Conservation (phyloP, 257 asterid genomes). For the Solanum neorickii region DNA sequence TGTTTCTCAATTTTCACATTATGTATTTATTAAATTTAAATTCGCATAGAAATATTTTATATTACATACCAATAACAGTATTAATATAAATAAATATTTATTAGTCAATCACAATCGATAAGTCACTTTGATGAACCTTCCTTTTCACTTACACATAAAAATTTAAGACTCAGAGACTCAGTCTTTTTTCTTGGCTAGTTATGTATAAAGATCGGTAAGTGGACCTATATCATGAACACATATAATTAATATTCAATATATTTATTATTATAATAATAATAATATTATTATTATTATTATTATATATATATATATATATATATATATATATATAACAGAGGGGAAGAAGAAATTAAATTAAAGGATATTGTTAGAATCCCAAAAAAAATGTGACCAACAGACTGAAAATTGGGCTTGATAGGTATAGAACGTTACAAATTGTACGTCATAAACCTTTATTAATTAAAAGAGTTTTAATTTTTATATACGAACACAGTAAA, state of each 20-base stretch:
- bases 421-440: background rate
- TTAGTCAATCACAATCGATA: background rate
- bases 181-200: background rate
- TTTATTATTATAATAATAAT: too few species aligned
- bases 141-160: background rate
- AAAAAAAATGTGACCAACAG: background rate
- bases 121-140: background rate
- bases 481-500: background rate
- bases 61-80: fast-evolving
- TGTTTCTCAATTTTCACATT: background rate
- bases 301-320: too few species aligned
- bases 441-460: background rate
- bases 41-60: background rate
- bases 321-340: background rate
- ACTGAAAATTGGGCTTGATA: background rate
- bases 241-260: background rate
- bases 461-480: background rate
- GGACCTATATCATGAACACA: background rate
- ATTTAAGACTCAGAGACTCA: background rate
- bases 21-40: background rate
- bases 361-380: background rate
- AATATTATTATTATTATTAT: too few species aligned
- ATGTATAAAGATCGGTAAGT: background rate
- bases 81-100: background rate
- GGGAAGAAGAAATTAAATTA: background rate